These are phyloP conservation scores for Xylaria sp. DNA, from an alignment of 2,329 filamentous ascomycete species.

Conservation along the genomic window DNA sequence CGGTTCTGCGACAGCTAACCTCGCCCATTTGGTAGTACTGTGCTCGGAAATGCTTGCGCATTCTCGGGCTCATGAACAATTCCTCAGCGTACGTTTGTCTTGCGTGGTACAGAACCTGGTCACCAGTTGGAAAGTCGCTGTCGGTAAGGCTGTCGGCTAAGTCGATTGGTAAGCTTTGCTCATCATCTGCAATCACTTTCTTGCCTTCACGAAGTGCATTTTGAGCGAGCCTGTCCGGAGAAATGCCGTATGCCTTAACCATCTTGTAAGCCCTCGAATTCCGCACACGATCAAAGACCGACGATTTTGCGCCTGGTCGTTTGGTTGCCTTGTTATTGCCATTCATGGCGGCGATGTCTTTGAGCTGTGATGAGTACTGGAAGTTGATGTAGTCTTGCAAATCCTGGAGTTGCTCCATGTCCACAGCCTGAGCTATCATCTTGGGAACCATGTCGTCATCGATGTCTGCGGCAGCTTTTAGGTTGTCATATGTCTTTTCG, in stretches of 20 bases:
- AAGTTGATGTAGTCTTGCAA: constrained; percentile 97
- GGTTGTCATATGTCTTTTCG: constrained; percentile 79
- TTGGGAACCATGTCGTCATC: constrained; percentile 82
- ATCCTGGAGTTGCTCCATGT: constrained; percentile 96
- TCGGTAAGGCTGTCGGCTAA: constrained; percentile 83
- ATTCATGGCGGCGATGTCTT: constrained; percentile 76
- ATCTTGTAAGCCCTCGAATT: constrained; percentile 82
- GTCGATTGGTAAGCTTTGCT: constrained; percentile 81
- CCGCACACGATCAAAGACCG: constrained; percentile 85
- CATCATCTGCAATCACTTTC: constrained; percentile 86
- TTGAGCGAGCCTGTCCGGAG: constrained; percentile 86
- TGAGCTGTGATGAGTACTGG: constrained; percentile 85
- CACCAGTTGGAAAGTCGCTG: constrained; percentile 78
- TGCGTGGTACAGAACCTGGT: constrained; percentile 80
- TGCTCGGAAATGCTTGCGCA: constrained; percentile 86
- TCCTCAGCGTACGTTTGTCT: constrained; percentile 93
- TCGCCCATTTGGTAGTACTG: constrained; percentile 85
- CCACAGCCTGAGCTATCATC: constrained; percentile 81
- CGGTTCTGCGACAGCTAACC: constrained; percentile 88
- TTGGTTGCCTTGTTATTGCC: constrained; percentile 74
- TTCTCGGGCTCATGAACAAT: constrained; percentile 84
- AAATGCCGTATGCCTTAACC: constrained; percentile 90
- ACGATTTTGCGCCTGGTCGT: constrained; percentile 84
- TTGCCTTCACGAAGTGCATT: constrained; percentile 84
- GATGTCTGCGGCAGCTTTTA: constrained; percentile 70